phyloP scores from a whole-genome alignment of 306 rosid genomes.

The Cajanus cajan region DNA sequence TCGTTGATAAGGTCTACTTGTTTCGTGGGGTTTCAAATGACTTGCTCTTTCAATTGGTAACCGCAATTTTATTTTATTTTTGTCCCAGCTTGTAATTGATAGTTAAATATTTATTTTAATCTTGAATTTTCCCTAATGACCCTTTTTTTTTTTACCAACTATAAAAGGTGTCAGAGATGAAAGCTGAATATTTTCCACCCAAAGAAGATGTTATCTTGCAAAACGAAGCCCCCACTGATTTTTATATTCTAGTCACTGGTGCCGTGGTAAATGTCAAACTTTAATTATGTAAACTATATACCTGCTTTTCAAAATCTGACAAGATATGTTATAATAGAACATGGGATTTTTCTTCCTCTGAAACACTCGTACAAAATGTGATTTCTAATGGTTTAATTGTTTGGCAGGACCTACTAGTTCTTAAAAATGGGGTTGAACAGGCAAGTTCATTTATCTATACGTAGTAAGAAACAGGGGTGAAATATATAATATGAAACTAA shows the following conservation, averaged over 20 bases:
- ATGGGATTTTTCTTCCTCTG: neutral
- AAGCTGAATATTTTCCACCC: conserved; percentile 96
- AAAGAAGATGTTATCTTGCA: conserved; percentile 94
- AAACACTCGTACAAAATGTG: neutral
- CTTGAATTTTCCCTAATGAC: neutral
- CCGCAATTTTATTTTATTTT: neutral
- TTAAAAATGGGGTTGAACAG: conserved; percentile 75
- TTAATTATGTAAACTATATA: neutral
- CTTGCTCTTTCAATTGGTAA: conserved; percentile 91
- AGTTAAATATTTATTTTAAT: neutral
- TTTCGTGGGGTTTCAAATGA: conserved; percentile 85
- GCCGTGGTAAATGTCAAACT: conserved; percentile 62
- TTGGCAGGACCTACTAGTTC: conserved; percentile 64
- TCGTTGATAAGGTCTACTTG: conserved; percentile 77
- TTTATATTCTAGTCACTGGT: conserved; percentile 83
- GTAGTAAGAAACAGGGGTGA: neutral
- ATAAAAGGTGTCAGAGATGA: conserved; percentile 91
- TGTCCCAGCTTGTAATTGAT: neutral
- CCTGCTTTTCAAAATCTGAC: neutral
- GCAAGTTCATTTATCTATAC: conserved; percentile 43
- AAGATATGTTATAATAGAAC: neutral
- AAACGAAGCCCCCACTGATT: conserved; percentile 96
- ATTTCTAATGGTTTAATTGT: conserved; percentile 32
- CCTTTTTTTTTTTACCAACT: conserved; percentile 7
- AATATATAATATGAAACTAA: neutral